Percentiles rank a stretch among this genome's conserved stretches.
These are phyloP conservation scores for Saccharomycopsis fodiens DNA, from an alignment of 805 yeast species.

Conservation along the genomic window DNA sequence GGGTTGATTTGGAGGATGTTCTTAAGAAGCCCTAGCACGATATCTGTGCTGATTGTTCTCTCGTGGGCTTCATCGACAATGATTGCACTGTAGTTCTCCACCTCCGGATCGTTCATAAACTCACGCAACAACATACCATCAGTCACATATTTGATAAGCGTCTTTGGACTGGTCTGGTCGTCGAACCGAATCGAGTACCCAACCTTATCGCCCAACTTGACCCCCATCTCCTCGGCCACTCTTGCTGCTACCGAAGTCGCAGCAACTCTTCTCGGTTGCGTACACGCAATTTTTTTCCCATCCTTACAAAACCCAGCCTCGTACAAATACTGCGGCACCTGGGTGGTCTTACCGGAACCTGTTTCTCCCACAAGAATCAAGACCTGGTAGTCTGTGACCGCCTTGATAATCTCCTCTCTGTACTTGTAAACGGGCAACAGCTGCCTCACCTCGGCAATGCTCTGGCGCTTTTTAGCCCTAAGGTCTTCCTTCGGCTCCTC, in stretches of 20 bases:
- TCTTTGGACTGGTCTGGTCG: slow-evolving; percentile 55
- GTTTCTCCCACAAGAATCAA: slow-evolving; percentile 79
- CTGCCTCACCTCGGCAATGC: slow-evolving; percentile 46
- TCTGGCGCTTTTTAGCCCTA: slow-evolving; percentile 16
- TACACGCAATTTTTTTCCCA: slow-evolving; percentile 66
- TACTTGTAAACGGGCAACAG: slow-evolving; percentile 71
- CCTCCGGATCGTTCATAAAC: slow-evolving; percentile 65
- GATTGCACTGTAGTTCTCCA: slow-evolving; percentile 64
- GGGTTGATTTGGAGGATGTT: slow-evolving; percentile 55
- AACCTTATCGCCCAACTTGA: slow-evolving; percentile 74
- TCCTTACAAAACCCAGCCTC: slow-evolving; percentile 73
- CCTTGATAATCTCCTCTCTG: slow-evolving; percentile 50
- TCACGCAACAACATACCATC: slow-evolving; percentile 94
- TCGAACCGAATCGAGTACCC: slow-evolving; percentile 90
- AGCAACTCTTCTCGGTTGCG: slow-evolving; percentile 94
- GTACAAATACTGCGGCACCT: slow-evolving; percentile 76
- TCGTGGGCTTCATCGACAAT: slow-evolving; percentile 98
- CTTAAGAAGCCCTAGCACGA: slow-evolving; percentile 70
- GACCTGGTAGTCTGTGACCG: slow-evolving; percentile 57
- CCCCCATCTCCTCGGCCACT: slow-evolving; percentile 85
- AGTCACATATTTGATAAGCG: slow-evolving; percentile 82
- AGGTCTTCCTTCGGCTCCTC: slow-evolving; percentile 26
- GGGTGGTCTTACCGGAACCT: slow-evolving; percentile 94
- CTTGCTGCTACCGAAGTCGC: slow-evolving; percentile 87
- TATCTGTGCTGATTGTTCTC: slow-evolving; percentile 45